Evolutionary conservation across 768 basidiomycete genomes (phyloP).

Genomic region (Lactarius hengduanensis): DNA sequence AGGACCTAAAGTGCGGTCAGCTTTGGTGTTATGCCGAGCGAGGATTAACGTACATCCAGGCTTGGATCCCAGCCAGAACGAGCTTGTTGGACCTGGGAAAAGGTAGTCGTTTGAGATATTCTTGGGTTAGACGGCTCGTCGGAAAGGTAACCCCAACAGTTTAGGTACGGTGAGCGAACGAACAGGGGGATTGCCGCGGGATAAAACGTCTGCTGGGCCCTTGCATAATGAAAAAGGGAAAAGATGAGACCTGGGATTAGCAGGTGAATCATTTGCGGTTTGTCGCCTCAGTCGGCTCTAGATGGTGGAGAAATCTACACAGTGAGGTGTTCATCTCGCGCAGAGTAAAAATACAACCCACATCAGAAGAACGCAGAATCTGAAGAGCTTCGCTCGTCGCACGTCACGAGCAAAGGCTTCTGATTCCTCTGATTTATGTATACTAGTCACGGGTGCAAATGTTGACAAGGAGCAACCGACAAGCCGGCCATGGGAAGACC

Average conservation of each 20-base stretch:
- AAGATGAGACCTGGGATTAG: background rate
- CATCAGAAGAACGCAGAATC: background rate
- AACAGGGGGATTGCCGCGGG: slow-evolving; percentile 29
- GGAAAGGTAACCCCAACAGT: slow-evolving; percentile 20
- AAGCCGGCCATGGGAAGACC: no score
- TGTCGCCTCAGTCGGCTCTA: background rate
- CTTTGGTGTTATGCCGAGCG: background rate
- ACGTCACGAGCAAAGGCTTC: no score
- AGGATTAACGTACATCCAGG: background rate
- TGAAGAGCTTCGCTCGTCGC: no score
- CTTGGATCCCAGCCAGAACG: background rate
- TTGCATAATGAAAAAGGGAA: background rate
- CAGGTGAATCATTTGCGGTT: background rate
- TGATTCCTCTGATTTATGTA: background rate
- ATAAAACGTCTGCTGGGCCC: slow-evolving; percentile 1
- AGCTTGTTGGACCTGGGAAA: slow-evolving; percentile 5
- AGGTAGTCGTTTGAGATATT: no score
- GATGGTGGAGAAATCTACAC: background rate
- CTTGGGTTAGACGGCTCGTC: no score
- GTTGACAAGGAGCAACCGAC: no score
- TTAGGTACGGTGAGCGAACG: slow-evolving; percentile 33
- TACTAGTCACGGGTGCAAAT: no score
- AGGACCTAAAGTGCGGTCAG: slow-evolving; percentile 2
- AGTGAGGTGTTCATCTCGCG: background rate
- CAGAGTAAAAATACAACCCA: background rate